A percentile compares a stretch with the other conserved stretches of the same genome.
These are phyloP conservation scores for Astrothelium macrocarpum DNA, from an alignment of 495 filamentous ascomycete genomes.

Conservation along the genomic window DNA sequence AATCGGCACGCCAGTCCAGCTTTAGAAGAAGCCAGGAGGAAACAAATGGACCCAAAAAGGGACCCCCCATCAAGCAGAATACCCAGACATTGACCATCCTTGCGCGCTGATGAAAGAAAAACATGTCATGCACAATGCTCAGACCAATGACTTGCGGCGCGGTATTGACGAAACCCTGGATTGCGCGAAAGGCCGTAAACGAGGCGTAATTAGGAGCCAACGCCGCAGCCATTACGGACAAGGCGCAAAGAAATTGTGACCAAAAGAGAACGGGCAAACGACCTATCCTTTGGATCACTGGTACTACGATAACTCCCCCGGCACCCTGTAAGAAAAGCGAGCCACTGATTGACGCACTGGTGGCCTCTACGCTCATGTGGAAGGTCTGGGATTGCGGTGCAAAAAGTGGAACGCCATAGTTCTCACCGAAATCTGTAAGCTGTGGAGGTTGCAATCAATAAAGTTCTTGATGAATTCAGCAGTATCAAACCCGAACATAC, in stretches of 20 bases:
- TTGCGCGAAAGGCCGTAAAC: constrained; percentile 43
- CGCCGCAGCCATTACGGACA: constrained; percentile 40
- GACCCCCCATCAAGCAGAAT: constrained; percentile 38
- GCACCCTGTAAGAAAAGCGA: constrained; percentile 45
- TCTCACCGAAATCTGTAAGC: constrained; percentile 36
- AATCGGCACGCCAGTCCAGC: constrained; percentile 36
- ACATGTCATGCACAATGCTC: constrained; percentile 41
- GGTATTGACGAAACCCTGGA: constrained; percentile 44
- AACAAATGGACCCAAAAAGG: constrained; percentile 40
- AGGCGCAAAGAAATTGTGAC: constrained; percentile 40
- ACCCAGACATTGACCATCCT: constrained; percentile 44
- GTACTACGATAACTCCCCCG: constrained; percentile 45
- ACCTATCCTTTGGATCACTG: constrained; percentile 41
- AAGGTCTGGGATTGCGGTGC: constrained; percentile 41
- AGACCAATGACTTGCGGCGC: constrained; percentile 41
- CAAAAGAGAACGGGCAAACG: constrained; percentile 43
- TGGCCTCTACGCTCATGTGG: constrained; percentile 35
- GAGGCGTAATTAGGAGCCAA: constrained; percentile 36
- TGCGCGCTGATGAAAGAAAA: constrained; percentile 38
- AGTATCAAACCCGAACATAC: neutral
- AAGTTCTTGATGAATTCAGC: neutral
- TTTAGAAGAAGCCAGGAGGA: constrained; percentile 33
- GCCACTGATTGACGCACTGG: constrained; percentile 40
- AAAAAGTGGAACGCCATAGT: constrained; percentile 43
- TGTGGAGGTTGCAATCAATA: neutral